Conservation (phyloP, 768 basidiomycete species). For the Suillus brevipes region DNA sequence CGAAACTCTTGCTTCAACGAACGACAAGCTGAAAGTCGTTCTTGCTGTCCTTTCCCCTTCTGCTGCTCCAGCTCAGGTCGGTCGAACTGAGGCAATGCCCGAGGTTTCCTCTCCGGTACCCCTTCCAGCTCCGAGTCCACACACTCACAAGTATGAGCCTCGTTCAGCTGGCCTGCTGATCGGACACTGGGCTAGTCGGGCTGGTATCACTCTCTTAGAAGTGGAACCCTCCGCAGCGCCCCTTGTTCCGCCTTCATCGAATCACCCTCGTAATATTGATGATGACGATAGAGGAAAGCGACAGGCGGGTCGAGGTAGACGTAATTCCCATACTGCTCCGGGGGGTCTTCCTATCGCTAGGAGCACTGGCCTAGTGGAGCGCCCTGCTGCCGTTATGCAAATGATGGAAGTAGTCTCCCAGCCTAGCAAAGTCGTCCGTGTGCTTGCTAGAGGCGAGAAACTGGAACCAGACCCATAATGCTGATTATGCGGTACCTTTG, state of each 20-base stretch:
- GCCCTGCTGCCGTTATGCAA: conserved; percentile 73
- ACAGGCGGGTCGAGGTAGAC: conserved; percentile 28
- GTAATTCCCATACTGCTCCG: conserved; percentile 24
- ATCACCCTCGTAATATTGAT: conserved; percentile 25
- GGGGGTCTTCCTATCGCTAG: conserved; percentile 21
- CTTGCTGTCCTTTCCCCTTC: conserved; percentile 55
- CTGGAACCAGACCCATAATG: conserved; percentile 52
- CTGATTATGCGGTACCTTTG: not conserved
- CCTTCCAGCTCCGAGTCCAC: conserved; percentile 58
- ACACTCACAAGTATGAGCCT: conserved; percentile 59
- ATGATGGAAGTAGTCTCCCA: conserved; percentile 81
- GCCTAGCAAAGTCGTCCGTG: conserved; percentile 72
- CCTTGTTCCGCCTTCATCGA: conserved; percentile 15
- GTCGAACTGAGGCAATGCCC: conserved; percentile 22
- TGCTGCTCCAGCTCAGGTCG: conserved; percentile 26
- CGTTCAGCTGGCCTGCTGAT: conserved; percentile 66
- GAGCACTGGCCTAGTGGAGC: conserved; percentile 61
- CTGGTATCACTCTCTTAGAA: conserved; percentile 57
- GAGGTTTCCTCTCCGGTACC: conserved; percentile 56
- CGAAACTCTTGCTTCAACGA: conserved; percentile 26
- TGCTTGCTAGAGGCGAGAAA: conserved; percentile 84
- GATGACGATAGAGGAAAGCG: conserved; percentile 37
- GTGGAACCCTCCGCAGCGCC: conserved; percentile 39
- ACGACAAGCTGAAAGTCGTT: conserved; percentile 48
- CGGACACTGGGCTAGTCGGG: conserved; percentile 64